Evolutionary conservation across 1,284 basidiomycete species (phyloP), one percentile per base, ranked within the genome.

Genomic region (Cryptococcus maquisensis): DNA sequence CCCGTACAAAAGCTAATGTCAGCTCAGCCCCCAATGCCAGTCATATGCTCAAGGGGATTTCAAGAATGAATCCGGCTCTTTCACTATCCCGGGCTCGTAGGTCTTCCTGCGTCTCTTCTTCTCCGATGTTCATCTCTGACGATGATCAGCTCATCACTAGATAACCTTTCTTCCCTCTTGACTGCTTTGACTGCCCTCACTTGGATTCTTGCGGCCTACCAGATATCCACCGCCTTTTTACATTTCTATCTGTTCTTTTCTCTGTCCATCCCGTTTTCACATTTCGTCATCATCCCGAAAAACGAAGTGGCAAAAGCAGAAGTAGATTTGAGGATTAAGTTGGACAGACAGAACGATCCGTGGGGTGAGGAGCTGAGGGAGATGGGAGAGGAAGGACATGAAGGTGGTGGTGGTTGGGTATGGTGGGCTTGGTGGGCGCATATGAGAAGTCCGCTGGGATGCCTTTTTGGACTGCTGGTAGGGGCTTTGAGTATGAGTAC

Each of bases 361-460:
- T 65, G 66, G 2, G 64, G 57, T 47, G 61, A 66, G 21, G 56
- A 59, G 16, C 28, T 32, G 28, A 6, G 28, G 28, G 28, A 32
- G 10, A 32, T 32, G 28, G 28, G 28, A 32, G 28, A 32, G 10
- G 10, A 10, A 8, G 28, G 28, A 8, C 6, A 32, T 32, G 39
- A 40, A 15, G 6, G 39, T 40, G 43, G 21, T 15, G 63, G 65
- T 47, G 37, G 37, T 8, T 69, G 67, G 69, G 63, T 69, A 8
- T 71, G 69, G 69, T 71, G 69, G 69, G 61, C 60, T 55, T 69
- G 67, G 67, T 71, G 66, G 66, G 69, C 44, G 20, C 65, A 68
- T 54, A 28, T 62, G 18, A 47, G 65, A 41, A 46, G 57, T 5
- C 69, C 69, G 7, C 43, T 66, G 10, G 64, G 61, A 5, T 41